Conservation (phyloP, 2,329 filamentous ascomycete genomes). For the Harringtonia aguacate region DNA sequence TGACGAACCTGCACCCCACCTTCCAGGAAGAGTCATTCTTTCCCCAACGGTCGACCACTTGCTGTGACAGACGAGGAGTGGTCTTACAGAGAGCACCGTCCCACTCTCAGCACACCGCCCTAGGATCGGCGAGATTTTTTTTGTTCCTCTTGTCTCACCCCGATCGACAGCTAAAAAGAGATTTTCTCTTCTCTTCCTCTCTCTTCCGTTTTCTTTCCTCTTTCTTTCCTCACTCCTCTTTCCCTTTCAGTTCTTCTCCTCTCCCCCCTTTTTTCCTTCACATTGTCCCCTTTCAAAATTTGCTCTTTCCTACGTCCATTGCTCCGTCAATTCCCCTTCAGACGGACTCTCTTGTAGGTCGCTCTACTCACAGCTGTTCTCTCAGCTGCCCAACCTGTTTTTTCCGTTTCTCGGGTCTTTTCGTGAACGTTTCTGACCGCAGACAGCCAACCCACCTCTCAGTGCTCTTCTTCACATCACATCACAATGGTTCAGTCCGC, state of each 20-base stretch:
- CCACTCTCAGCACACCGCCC: no score
- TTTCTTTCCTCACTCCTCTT: conserved; percentile 1
- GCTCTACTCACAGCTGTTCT: neutral
- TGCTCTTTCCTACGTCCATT: neutral
- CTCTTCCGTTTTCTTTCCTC: conserved; percentile 4
- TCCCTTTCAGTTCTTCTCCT: neutral
- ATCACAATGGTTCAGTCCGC: conserved; percentile 55
- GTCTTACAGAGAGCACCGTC: neutral
- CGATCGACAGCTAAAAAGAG: neutral
- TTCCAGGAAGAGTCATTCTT: no score
- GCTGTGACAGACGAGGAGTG: neutral
- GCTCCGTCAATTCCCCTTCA: conserved; percentile 6
- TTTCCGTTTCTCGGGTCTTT: neutral
- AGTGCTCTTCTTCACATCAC: conserved; percentile 12
- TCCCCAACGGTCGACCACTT: no score
- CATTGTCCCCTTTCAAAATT: conserved; percentile 1
- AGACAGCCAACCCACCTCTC: neutral
- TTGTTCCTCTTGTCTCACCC: neutral
- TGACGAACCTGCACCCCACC: no score
- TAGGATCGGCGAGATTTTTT: no score
- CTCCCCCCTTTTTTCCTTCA: neutral
- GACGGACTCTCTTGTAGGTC: conserved; percentile 7
- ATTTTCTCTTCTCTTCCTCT: conserved; percentile 8
- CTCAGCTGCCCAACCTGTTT: neutral
- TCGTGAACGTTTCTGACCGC: neutral